A percentile compares a stretch with the other conserved stretches of the same genome.
Conservation (phyloP, 441 rosid species). For the Corymbia citriodora region DNA sequence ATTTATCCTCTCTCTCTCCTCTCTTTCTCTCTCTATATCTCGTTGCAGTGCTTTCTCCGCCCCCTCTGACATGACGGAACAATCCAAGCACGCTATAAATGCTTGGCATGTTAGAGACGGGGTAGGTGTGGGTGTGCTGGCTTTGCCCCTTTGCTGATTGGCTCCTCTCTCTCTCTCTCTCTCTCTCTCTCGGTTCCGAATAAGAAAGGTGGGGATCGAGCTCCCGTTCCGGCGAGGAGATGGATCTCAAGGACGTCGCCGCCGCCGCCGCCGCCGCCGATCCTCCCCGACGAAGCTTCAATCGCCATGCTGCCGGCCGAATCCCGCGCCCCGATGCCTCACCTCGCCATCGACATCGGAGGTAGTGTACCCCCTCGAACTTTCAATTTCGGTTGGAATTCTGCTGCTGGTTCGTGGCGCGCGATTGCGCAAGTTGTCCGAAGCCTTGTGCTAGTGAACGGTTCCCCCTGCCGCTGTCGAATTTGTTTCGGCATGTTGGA, state of each 20-base stretch:
- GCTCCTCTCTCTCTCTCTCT: accelerated
- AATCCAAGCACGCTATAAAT: background rate
- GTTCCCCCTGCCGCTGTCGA: background rate
- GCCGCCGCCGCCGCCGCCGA: background rate
- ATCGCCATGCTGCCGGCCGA: conserved; percentile 3
- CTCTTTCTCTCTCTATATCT: background rate
- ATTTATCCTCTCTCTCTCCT: background rate
- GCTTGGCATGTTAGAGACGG: background rate
- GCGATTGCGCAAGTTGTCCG: background rate
- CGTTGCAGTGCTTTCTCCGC: background rate
- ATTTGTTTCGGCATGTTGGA: too few relatives aligned
- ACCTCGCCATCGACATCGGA: conserved; percentile 91
- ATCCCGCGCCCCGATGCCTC: conserved; percentile 47
- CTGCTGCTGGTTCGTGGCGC: background rate
- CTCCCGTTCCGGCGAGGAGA: background rate
- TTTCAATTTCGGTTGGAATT: background rate
- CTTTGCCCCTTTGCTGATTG: background rate
- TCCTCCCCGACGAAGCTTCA: background rate
- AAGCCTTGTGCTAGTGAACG: background rate
- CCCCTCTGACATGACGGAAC: background rate
- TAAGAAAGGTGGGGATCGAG: background rate
- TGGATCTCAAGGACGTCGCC: conserved; percentile 14
- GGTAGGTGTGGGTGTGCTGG: conserved; percentile 10
- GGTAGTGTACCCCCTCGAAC: conserved; percentile 22
- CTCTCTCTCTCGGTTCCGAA: background rate